Evolutionary conservation across 441 rosid species (phyloP), one percentile per base, ranked within the genome.

Genomic region (Pelargonium exstipulatum): DNA sequence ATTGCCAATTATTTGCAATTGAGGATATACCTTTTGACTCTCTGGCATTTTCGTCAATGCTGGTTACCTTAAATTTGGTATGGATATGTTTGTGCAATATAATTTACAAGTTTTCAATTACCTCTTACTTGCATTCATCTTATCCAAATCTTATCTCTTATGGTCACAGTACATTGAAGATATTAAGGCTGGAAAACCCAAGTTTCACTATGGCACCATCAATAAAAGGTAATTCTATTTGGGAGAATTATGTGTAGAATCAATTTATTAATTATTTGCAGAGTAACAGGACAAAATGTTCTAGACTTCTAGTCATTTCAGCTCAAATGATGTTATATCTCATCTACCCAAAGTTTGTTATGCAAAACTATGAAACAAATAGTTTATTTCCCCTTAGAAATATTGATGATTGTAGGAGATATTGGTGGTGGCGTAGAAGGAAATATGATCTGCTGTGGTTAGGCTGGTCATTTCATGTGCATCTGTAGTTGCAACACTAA

Each of bases 1-100:
- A 94, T 76, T 94, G 97, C 46, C 84, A 68, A 64, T 96, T 94
- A 70, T 94, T 91, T 72, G 73, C 86, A 45, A 76, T 90, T 69
- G 95, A 87, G n/a, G 89, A 90, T 55, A 84, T 94, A 75, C 97
- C 98, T 51, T 90, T 90, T 79, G 89, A 90, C 79, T 91, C 95
- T 67, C 69, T 94, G 77, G 90, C 98, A 53, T 94, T 94, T 82
- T 94, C 98, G 18, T 94, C 98, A 14, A 94, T 94, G 69, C 82
- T 82, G 73, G 96, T 90, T 62, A 81, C 95, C 62, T 83, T 91
- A 69, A 83, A 87, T 42, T 79, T 94, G 98, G 98, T 91, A 80
- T 76, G 83, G 32, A n/a, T 70, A 26, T 72, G 40, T 51, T 20
- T 66, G 12, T 61, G 73, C 57, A 53, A n/a, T 6, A 66, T 13